Evolutionary conservation across 768 basidiomycete species (phyloP), one percentile per base, ranked within the genome.

Genomic region (Lactifluus subvellereus): DNA sequence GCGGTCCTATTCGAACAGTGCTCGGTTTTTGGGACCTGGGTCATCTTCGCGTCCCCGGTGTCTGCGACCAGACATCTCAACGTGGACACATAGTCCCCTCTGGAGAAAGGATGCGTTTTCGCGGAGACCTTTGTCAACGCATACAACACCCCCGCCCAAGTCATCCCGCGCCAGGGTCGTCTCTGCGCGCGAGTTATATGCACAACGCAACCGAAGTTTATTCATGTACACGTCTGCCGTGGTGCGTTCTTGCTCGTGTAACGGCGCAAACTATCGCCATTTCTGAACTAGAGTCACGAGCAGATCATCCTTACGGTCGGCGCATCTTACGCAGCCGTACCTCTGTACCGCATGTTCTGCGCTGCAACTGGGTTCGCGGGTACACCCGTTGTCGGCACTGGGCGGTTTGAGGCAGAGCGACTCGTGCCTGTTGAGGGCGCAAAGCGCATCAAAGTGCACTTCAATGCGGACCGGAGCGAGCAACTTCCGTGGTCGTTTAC

Each of bases 301-400:
- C 65, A 96, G 94, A 85, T 96, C 52, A 75, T 97, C 33, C 69
- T 87, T 33, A 88, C 85, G 3, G 76, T 90, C 4, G 96, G 96
- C 16, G 80, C 88, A 30, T 89, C 94, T n/a, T 99, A 99, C 72
- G 97, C 97, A 11, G 91, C 96, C 42, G 96, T 98, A 0, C 97
- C 97, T 0, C 80, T 98, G 16, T 99, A 99, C 74, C 88, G 97
- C 65, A 94, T 96, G 76, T 99, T 99, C 78, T 99, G 97, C 74
- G 89, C 94, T 7, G 92, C 95, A 14, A 99, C 97, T 4, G 97
- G 97, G 9, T 99, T 96, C 71, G 92, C 89, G 22, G 97, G 97
- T 4, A 95, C 93, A 30, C 97, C 97, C 14, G 86, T 91, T 42
- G 91, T 94, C 54, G 86, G 90, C 33, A 86, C 84, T n/a, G 91